phyloP scores from a whole-genome alignment of 805 yeast species.

The Clavispora vitiphila region DNA sequence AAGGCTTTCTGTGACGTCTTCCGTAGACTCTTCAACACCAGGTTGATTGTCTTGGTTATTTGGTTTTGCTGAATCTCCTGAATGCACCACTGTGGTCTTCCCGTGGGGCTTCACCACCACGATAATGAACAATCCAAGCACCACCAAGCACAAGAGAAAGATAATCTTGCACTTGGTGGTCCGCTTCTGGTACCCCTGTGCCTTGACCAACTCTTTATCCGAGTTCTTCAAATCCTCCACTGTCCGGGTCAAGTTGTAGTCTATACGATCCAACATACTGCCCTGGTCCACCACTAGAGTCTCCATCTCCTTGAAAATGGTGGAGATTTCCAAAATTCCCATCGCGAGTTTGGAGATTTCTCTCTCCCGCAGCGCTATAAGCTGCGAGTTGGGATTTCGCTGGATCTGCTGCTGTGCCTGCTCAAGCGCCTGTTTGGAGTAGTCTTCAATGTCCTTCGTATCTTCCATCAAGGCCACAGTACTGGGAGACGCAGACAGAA shows the following conservation, averaged over 20 bases:
- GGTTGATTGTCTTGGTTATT: background rate
- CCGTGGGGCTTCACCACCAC: constrained; percentile 62
- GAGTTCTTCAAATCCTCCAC: constrained; percentile 71
- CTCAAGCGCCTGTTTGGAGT: constrained; percentile 48
- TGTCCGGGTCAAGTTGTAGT: constrained; percentile 83
- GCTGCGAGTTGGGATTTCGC: constrained; percentile 20
- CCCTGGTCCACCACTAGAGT: constrained; percentile 93
- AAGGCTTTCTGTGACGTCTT: background rate
- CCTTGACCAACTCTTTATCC: constrained; percentile 69
- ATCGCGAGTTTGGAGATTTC: constrained; percentile 90
- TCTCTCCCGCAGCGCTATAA: constrained; percentile 69
- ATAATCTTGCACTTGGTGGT: constrained; percentile 90
- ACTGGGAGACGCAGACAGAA: background rate
- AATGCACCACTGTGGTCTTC: constrained; percentile 20
- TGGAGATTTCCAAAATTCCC: constrained; percentile 89
- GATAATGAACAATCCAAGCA: constrained; percentile 63
- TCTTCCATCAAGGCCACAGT: constrained; percentile 6
- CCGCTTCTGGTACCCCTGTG: constrained; percentile 76
- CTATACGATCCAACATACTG: constrained; percentile 86
- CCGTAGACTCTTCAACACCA: background rate
- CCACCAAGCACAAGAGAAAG: constrained; percentile 63
- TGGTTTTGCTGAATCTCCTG: background rate
- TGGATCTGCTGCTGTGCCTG: constrained; percentile 38
- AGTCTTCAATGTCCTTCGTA: constrained; percentile 32
- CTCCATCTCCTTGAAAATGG: constrained; percentile 91